Conservation (phyloP, 495 filamentous ascomycete species). For the Aspergillus ellipticus region DNA sequence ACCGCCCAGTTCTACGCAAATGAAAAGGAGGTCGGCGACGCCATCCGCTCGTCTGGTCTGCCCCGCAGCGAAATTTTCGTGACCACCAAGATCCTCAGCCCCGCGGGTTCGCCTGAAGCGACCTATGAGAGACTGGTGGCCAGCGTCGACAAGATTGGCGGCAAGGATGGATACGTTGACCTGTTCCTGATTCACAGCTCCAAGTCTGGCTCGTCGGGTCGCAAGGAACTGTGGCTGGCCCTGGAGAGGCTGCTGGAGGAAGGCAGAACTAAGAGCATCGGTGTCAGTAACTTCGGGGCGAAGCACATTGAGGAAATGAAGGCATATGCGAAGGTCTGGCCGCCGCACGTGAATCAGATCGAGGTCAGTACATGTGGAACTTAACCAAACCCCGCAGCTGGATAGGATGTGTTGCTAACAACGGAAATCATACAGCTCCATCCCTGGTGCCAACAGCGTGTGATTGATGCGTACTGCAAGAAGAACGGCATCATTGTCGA, state of each 20-base stretch:
- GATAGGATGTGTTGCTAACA: neutral
- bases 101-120: slow-evolving; percentile 51
- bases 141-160: slow-evolving; percentile 59
- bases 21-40: slow-evolving; percentile 62
- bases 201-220: slow-evolving; percentile 45
- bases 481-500: slow-evolving; percentile 57
- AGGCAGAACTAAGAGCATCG: slow-evolving; percentile 58
- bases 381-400: neutral
- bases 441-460: slow-evolving; percentile 63
- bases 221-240: slow-evolving; percentile 62
- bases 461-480: slow-evolving; percentile 58
- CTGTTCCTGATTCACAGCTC: slow-evolving; percentile 67
- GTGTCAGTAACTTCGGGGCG: slow-evolving; percentile 68
- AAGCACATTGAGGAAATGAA: slow-evolving; percentile 61
- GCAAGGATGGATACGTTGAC: slow-evolving; percentile 63
- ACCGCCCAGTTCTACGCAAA: slow-evolving; percentile 70
- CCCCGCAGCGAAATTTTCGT: slow-evolving; percentile 58
- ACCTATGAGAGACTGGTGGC: slow-evolving; percentile 56
- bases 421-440: slow-evolving; percentile 49
- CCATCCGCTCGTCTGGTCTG: slow-evolving; percentile 51
- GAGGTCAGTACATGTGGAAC: slow-evolving; percentile 42
- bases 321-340: slow-evolving; percentile 56
- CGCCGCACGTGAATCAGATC: slow-evolving; percentile 68
- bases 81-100: slow-evolving; percentile 62
- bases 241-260: slow-evolving; percentile 57